Evolutionary conservation across 495 filamentous ascomycete genomes (phyloP).

Genomic region (Aspergillus leporis): DNA sequence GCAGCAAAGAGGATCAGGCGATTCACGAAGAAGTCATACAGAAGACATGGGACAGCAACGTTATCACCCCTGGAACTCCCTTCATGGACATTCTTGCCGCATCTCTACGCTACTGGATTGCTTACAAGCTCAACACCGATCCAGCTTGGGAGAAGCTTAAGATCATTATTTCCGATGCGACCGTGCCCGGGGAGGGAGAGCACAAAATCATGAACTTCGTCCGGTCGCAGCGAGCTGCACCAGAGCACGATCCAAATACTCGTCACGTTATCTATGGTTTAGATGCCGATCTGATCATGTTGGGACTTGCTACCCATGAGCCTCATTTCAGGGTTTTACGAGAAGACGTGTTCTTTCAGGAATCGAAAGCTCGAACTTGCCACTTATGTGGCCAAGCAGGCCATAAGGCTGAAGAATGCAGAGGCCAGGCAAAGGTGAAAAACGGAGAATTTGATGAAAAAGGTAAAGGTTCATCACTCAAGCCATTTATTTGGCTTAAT

Average conservation of each 20-base stretch:
- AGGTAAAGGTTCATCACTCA: conserved; percentile 62
- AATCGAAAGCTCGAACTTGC: conserved; percentile 77
- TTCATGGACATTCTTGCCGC: conserved; percentile 97
- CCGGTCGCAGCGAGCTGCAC: conserved; percentile 84
- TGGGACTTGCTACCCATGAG: conserved; percentile 95
- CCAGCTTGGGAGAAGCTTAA: conserved; percentile 96
- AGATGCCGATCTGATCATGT: conserved; percentile 98
- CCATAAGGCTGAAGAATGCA: conserved; percentile 81
- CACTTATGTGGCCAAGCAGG: conserved; percentile 86
- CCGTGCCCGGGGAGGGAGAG: conserved; percentile 95
- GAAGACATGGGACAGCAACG: conserved; percentile 96
- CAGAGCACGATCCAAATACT: conserved; percentile 94
- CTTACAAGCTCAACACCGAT: conserved; percentile 96
- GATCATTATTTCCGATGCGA: conserved; percentile 97
- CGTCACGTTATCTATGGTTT: conserved; percentile 93
- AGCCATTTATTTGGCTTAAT: conserved; percentile 98
- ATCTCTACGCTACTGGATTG: conserved; percentile 92
- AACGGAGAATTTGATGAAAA: conserved; percentile 85
- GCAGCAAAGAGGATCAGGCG: conserved; percentile 58
- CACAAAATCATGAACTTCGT: conserved; percentile 99
- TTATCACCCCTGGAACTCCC: conserved; percentile 95
- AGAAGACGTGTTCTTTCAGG: conserved; percentile 95
- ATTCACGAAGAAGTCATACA: conserved; percentile 66
- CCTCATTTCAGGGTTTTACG: conserved; percentile 95
- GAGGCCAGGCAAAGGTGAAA: conserved; percentile 80